phyloP scores from a whole-genome alignment of 257 asterid genomes.

The Linaria vulgaris region DNA sequence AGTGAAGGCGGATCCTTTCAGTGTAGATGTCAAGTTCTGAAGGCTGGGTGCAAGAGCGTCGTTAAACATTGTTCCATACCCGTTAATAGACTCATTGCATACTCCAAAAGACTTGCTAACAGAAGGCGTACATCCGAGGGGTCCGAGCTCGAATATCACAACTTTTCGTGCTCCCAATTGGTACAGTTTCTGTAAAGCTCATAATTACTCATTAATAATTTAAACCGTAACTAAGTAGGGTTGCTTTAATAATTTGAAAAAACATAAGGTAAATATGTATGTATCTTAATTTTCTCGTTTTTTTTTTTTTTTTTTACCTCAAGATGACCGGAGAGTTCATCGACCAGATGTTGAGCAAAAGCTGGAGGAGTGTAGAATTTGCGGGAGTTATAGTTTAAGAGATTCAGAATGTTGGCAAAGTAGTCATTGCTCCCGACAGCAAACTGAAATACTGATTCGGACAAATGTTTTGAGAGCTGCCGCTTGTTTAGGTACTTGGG shows the following conservation, averaged over 20 bases:
- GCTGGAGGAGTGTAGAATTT: slow-evolving; percentile 21
- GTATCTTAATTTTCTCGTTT: too few species aligned
- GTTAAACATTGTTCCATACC: slow-evolving; percentile 39
- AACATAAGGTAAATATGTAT: too few species aligned
- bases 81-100: slow-evolving; percentile 53
- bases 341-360: slow-evolving; percentile 35
- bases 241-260: too few species aligned
- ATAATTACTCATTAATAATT: too few species aligned
- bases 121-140: slow-evolving; percentile 79
- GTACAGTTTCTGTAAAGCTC: slow-evolving; percentile 53
- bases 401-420: slow-evolving; percentile 33
- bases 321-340: slow-evolving; percentile 28
- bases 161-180: slow-evolving; percentile 64
- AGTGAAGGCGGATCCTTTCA: slow-evolving; percentile 40
- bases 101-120: slow-evolving; percentile 26
- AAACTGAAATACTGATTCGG: slow-evolving; percentile 33
- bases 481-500: slow-evolving; percentile 17
- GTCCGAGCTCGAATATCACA: slow-evolving; percentile 66
- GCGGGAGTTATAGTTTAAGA: slow-evolving; percentile 23
- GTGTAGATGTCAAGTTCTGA: slow-evolving; percentile 35
- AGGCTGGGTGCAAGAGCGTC: slow-evolving; percentile 42
- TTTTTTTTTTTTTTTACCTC: slow-evolving; percentile 39
- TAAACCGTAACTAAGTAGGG: too few species aligned
- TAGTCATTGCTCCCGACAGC: slow-evolving; percentile 51
- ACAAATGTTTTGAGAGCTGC: slow-evolving; percentile 32